A percentile compares a stretch with the other conserved stretches of the same genome.
Conservation (phyloP, 805 yeast genomes). For the Wickerhamiella cacticola region DNA sequence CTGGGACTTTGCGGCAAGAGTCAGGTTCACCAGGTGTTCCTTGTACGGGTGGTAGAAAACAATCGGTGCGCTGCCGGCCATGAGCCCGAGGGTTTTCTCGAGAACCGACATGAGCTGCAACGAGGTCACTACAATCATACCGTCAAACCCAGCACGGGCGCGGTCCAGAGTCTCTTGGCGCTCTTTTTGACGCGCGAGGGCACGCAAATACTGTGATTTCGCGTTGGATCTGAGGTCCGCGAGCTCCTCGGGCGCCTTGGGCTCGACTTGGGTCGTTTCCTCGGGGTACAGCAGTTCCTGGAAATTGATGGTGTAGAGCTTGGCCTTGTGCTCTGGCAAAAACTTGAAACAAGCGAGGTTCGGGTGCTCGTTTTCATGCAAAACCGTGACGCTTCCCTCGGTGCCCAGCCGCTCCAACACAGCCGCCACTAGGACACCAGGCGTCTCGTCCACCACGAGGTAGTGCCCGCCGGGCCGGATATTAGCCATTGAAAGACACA, state of each 20-base stretch:
- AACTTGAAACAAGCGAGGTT: conserved; percentile 59
- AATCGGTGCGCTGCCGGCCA: conserved; percentile 79
- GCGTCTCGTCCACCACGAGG: conserved; percentile 84
- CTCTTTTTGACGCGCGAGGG: conserved; percentile 41
- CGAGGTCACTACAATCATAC: conserved; percentile 58
- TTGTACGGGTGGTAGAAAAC: conserved; percentile 73
- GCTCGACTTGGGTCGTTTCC: conserved; percentile 36
- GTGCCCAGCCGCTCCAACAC: conserved; percentile 81
- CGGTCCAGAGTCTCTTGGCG: conserved; percentile 31
- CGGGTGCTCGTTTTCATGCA: conserved; percentile 91
- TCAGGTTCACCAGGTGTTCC: conserved; percentile 64
- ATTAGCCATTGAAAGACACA: conserved; percentile 65
- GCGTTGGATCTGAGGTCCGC: conserved; percentile 46
- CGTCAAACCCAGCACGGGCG: conserved; percentile 53
- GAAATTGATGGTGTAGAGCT: conserved; percentile 61
- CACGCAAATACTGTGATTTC: conserved; percentile 54
- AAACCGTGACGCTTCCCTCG: conserved; percentile 53
- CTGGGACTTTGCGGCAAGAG: conserved; percentile 54
- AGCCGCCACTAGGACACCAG: conserved; percentile 76
- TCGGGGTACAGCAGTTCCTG: conserved; percentile 78
- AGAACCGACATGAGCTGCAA: conserved; percentile 56
- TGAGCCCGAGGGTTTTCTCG: conserved; percentile 45
- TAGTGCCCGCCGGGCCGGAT: conserved; percentile 84
- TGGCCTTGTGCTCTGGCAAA: conserved; percentile 45
- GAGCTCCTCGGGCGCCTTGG: conserved; percentile 39